Percentiles rank a stretch among this genome's conserved stretches.
phyloP scores from a whole-genome alignment of 306 rosid genomes.

The Trichosanthes truncata region DNA sequence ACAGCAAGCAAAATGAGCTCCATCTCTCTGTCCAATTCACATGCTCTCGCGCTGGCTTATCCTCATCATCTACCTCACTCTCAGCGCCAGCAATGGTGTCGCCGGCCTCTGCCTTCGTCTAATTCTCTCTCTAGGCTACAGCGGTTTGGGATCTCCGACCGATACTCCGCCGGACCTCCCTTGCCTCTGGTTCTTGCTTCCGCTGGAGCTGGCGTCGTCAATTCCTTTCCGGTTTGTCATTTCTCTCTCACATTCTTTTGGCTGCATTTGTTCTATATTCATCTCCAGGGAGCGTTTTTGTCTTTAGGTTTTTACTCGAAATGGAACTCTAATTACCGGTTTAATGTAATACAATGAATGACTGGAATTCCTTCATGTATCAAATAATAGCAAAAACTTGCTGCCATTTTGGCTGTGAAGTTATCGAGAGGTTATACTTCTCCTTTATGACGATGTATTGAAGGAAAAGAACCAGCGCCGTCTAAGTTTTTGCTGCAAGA shows the following conservation, averaged over 20 bases:
- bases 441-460: neutral
- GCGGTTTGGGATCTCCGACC: conserved; percentile 11
- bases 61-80: conserved; percentile 8
- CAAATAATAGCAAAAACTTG: neutral
- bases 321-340: neutral
- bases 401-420: neutral
- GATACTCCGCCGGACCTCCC: conserved; percentile 1
- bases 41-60: conserved; percentile 11
- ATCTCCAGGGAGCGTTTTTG: neutral
- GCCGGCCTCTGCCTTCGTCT: conserved; percentile 1
- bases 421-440: neutral
- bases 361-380: neutral
- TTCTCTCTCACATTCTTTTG: neutral
- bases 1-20: conserved; percentile 24
- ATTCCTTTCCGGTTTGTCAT: conserved; percentile 38
- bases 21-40: conserved; percentile 24
- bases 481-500: neutral
- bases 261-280: neutral
- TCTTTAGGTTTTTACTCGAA: neutral
- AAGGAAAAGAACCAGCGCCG: neutral
- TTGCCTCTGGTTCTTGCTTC: conserved; percentile 19
- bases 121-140: conserved; percentile 15
- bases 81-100: neutral
- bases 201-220: conserved; percentile 16
- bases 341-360: neutral